Conservation (phyloP, 148 eudicot genomes). For the Polygonum aviculare region DNA sequence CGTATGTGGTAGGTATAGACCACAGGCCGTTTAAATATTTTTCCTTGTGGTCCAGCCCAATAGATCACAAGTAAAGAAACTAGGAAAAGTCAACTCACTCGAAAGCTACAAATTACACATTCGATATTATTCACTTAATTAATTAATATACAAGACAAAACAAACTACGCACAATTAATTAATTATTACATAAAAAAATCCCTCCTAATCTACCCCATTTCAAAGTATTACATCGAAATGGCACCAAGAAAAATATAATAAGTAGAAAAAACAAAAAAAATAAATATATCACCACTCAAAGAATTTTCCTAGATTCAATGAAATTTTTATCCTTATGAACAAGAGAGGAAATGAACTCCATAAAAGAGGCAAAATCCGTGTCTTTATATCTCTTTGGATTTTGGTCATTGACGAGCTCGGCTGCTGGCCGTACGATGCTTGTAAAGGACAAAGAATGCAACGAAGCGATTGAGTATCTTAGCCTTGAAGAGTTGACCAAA, state of each 20-base stretch:
- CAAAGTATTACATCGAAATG: neutral
- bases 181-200: neutral
- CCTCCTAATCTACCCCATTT: neutral
- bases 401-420: constrained; percentile 37
- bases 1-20: too few relatives aligned
- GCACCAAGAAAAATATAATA: neutral
- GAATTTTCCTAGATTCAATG: constrained; percentile 50
- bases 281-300: neutral
- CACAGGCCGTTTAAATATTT: too few relatives aligned
- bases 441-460: constrained; percentile 49
- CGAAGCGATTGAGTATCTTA: constrained; percentile 59
- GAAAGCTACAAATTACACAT: neutral
- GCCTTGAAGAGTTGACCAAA: constrained; percentile 40
- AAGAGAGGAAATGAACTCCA: constrained; percentile 46
- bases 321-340: constrained; percentile 60
- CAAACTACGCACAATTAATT: neutral
- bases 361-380: constrained; percentile 60
- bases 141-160: neutral
- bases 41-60: neutral
- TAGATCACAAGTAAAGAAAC: neutral
- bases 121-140: neutral
- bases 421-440: constrained; percentile 40
- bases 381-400: constrained; percentile 71
- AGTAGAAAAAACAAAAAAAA: too few relatives aligned
- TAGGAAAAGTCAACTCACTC: neutral